Conservation (phyloP, 164 flowering plant genomes). For the Liriodendron chinense region DNA sequence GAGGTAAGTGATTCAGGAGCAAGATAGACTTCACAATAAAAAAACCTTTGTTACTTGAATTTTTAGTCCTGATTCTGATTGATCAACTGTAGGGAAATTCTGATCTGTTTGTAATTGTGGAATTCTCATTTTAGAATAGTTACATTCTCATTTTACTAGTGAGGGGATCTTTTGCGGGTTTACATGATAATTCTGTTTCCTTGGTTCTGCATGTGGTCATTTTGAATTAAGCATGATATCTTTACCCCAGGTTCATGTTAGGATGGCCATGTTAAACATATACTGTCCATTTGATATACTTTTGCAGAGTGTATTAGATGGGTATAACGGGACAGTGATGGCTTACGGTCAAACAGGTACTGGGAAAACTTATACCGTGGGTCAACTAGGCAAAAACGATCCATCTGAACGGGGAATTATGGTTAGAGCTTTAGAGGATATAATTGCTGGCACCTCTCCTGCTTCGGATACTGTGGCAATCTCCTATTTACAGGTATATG, state of each 20-base stretch:
- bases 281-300: slow-evolving; percentile 17
- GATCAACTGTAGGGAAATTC: not conserved
- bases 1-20: slow-evolving; percentile 45
- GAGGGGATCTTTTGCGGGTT: too few relatives aligned
- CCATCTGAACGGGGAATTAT: slow-evolving; percentile 89
- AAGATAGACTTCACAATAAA: not conserved
- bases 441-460: slow-evolving; percentile 49
- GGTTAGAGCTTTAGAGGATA: slow-evolving; percentile 90
- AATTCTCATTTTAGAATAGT: not conserved
- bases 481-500: slow-evolving; percentile 80
- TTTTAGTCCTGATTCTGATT: not conserved
- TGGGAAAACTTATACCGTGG: slow-evolving; percentile 90
- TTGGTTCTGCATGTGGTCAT: not conserved
- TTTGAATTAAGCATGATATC: not conserved
- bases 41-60: not conserved
- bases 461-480: slow-evolving; percentile 56
- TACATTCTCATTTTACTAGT: too few relatives aligned
- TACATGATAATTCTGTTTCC: not conserved
- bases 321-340: slow-evolving; percentile 96
- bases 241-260: not conserved
- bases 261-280: slow-evolving; percentile 2
- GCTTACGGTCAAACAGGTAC: slow-evolving; percentile 99
- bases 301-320: slow-evolving; percentile 91
- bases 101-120: not conserved
- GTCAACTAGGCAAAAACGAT: slow-evolving; percentile 78